phyloP scores from a whole-genome alignment of 768 basidiomycete species.

The Lactifluus pinguis region DNA sequence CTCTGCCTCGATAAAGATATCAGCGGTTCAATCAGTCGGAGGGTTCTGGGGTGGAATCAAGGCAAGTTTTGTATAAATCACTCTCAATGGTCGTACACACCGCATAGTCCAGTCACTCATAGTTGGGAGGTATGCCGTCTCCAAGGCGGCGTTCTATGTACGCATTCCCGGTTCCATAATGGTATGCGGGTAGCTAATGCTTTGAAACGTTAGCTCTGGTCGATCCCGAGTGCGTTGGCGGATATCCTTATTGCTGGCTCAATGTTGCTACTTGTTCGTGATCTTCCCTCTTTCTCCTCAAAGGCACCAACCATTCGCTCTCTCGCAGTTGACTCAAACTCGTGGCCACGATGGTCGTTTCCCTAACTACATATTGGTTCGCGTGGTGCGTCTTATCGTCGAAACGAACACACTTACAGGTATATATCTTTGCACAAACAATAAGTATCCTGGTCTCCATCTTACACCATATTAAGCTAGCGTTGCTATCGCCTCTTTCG shows the following conservation, averaged over 20 bases:
- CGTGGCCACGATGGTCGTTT: neutral
- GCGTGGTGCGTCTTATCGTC: constrained; percentile 22
- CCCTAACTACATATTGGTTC: constrained; percentile 11
- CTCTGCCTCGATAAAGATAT: neutral
- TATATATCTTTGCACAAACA: neutral
- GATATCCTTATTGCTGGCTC: constrained; percentile 8
- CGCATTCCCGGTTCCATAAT: neutral
- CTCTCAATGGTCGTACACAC: neutral
- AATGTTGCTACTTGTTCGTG: constrained; percentile 6
- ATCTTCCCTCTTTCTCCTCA: neutral
- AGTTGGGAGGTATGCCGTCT: neutral
- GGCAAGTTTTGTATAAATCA: neutral
- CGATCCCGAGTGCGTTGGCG: neutral
- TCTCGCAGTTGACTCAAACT: neutral
- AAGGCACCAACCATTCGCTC: neutral
- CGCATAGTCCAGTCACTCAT: neutral
- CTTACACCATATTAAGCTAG: neutral
- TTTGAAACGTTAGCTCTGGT: constrained; percentile 1
- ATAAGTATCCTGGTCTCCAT: neutral
- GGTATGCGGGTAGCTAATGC: neutral
- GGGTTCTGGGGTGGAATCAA: constrained; percentile 5
- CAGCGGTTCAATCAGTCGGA: neutral
- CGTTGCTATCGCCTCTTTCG: neutral
- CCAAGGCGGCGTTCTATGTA: constrained; percentile 3
- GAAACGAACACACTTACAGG: constrained; percentile 21